phyloP scores from a whole-genome alignment of 495 filamentous ascomycete genomes.

The Lindgomyces ingoldianus region DNA sequence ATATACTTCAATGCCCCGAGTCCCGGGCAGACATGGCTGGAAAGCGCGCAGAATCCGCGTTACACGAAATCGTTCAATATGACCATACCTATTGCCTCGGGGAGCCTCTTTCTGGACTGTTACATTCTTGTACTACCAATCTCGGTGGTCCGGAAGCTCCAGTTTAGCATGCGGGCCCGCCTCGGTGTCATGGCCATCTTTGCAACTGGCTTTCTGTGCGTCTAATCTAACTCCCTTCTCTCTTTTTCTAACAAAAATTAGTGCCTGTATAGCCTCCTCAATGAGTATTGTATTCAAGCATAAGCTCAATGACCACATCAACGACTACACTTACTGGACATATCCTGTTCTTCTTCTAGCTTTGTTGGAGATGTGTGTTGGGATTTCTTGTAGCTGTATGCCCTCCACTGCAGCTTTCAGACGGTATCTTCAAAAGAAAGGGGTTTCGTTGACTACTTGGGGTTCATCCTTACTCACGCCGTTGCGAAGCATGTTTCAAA shows the following conservation, averaged over 20 bases:
- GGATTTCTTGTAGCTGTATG: slow-evolving; percentile 12
- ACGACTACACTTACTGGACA: slow-evolving; percentile 5
- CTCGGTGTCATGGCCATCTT: slow-evolving; percentile 10
- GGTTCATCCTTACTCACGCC: neutral
- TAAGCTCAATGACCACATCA: neutral
- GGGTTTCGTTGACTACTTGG: neutral
- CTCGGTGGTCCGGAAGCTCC: neutral
- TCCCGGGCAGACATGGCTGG: slow-evolving; percentile 8
- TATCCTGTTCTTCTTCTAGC: neutral
- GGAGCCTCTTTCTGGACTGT: neutral
- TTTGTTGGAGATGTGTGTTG: slow-evolving; percentile 13
- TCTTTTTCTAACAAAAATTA: neutral
- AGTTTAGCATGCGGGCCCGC: neutral
- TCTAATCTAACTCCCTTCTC: neutral
- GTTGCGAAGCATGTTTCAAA: neutral
- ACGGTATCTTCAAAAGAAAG: neutral
- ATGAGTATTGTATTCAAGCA: neutral
- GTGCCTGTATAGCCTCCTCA: slow-evolving; percentile 3
- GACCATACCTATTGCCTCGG: neutral
- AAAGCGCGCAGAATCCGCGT: neutral
- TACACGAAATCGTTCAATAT: neutral
- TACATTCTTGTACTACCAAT: slow-evolving; percentile 15
- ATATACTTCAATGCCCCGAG: neutral
- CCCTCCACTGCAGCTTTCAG: neutral
- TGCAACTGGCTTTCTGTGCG: slow-evolving; percentile 10